Evolutionary conservation across 345 rosid genomes (phyloP), one percentile per base, ranked within the genome.

Genomic region (Eucalyptus virginea): DNA sequence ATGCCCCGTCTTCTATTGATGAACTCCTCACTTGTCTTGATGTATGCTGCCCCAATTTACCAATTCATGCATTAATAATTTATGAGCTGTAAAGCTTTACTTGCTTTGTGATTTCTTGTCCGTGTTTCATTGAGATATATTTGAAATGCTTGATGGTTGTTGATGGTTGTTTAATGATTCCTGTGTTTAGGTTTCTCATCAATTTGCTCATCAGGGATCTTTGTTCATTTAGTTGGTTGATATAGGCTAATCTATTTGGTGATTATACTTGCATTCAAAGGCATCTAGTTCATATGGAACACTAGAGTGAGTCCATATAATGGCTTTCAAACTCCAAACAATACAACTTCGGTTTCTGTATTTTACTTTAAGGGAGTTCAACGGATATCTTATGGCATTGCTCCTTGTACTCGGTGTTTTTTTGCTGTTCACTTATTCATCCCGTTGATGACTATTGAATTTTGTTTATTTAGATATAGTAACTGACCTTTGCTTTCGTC

Each of bases 1-100:
- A 88, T 86, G 94, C 95, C 86, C 94, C 92, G 8, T 91, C 94
- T 16, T 92, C 96, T 17, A 88, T 92, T 87, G 93, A 94, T 81
- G 92, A 92, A 65, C 92, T 93, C 67, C 94, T 94, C 87, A 50
- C 12, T 88, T 90, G 90, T 88, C 97, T 97, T 88, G 93, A 95
- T 93, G 99, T 97, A 93, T 90, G 83, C 54, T 14, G 69, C 23
- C 23, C 54, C 89, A 30, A 62, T 67, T 49, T 67, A 15, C 54
- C n/a, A 4, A 60, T 47, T 40, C 58, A 62, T 45, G 42, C 24
- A 72, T 72, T 37, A 17, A 65, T 37, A 13, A 50, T 47, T 24
- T 44, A 51, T 16, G 80, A 26, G 86, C 89, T 14, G 62, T 62
- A 49, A 45, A 48, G 58, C 52, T 30, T 13, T 67, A 60, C 85